Conservation (phyloP, 352 stramenopile genomes). For the Phytopythium delawarense region DNA sequence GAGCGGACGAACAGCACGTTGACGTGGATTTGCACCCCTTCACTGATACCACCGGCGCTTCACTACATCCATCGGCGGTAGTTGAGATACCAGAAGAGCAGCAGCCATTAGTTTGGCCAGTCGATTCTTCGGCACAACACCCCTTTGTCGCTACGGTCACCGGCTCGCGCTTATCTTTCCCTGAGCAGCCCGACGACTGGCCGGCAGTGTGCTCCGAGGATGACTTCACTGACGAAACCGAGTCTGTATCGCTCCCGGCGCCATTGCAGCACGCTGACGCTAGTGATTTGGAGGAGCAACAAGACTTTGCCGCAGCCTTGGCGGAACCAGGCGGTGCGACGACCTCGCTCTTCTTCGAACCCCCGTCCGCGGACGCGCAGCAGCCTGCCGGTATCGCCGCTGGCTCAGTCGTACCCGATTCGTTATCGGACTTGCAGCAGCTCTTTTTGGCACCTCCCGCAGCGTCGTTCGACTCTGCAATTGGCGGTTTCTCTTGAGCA, state of each 20-base stretch:
- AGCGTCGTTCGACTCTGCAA: neutral
- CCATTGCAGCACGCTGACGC: neutral
- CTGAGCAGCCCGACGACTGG: conserved; percentile 1
- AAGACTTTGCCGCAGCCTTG: conserved; percentile 3
- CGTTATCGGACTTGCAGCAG: neutral
- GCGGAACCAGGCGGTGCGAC: neutral
- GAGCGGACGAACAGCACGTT: conserved; percentile 7
- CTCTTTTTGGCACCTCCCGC: neutral
- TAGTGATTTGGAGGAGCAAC: conserved; percentile 4
- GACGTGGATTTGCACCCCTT: conserved; percentile 3
- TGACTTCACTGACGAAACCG: neutral
- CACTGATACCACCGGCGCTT: neutral
- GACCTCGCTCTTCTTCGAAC: neutral
- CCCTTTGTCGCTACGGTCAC: neutral
- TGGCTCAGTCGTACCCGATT: neutral
- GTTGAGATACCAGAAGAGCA: neutral
- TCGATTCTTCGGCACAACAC: neutral
- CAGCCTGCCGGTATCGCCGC: neutral
- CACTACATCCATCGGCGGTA: neutral
- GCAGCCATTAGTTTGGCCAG: neutral
- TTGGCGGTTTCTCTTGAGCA: neutral
- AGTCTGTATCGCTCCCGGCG: conserved; percentile 1
- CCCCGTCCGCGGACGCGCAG: neutral
- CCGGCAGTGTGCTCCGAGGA: neutral
- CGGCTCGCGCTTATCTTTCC: neutral